phyloP scores from a whole-genome alignment of 495 filamentous ascomycete species.

The Friedmanniomyces endolithicus region DNA sequence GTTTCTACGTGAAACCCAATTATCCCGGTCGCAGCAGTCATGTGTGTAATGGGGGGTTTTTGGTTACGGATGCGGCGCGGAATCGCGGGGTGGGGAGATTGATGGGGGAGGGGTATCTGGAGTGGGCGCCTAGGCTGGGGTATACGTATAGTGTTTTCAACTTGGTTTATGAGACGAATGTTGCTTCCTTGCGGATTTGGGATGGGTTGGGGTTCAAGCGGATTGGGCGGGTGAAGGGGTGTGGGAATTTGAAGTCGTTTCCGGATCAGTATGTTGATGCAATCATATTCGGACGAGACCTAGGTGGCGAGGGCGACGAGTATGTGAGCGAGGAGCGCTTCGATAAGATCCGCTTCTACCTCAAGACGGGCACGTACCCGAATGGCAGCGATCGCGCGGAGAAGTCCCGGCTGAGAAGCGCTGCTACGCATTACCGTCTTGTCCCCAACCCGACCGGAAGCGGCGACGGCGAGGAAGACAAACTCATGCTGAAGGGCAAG shows the following conservation, averaged over 20 bases:
- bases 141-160: conserved; percentile 98
- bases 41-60: conserved; percentile 89
- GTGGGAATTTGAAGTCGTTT: conserved; percentile 70
- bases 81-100: conserved; percentile 81
- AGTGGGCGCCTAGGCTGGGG: conserved; percentile 87
- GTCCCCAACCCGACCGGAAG: conserved; percentile 29
- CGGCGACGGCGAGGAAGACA: conserved; percentile 47
- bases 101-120: conserved; percentile 88
- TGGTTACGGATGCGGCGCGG: conserved; percentile 80
- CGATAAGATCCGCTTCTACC: conserved; percentile 95
- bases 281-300: conserved; percentile 89
- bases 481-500: conserved; percentile 92
- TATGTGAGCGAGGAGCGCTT: conserved; percentile 92
- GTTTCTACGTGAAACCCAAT: conserved; percentile 95
- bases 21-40: conserved; percentile 94
- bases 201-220: conserved; percentile 96
- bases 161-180: conserved; percentile 94
- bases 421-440: conserved; percentile 91
- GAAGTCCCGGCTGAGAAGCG: conserved; percentile 83
- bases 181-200: conserved; percentile 91
- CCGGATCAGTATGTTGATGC: conserved; percentile 78
- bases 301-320: conserved; percentile 66
- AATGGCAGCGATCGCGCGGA: conserved; percentile 86
- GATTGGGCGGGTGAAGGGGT: conserved; percentile 80
- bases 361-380: conserved; percentile 89